Conservation (phyloP, 495 filamentous ascomycete genomes). For the Penicillium dipodomyicola region DNA sequence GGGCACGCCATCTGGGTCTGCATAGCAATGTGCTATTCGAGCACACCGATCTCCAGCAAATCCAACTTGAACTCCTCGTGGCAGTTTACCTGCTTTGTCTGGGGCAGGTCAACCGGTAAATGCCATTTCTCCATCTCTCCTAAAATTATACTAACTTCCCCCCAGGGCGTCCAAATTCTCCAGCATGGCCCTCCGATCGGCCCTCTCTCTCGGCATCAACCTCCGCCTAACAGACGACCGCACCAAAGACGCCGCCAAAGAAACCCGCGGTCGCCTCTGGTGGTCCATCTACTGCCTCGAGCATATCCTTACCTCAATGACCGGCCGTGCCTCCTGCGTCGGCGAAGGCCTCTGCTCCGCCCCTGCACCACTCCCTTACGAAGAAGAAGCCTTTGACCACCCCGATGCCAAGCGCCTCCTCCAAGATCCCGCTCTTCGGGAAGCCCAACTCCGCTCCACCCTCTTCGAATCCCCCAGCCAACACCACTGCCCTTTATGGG, state of each 20-base stretch:
- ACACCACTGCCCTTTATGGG: slow-evolving; percentile 19
- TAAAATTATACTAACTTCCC: background rate
- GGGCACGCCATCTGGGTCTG: slow-evolving; percentile 55
- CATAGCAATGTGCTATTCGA: slow-evolving; percentile 49
- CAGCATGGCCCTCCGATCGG: slow-evolving; percentile 58
- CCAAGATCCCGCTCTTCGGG: slow-evolving; percentile 20
- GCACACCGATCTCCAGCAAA: slow-evolving; percentile 58
- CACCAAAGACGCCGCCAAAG: slow-evolving; percentile 51
- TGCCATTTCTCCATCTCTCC: background rate
- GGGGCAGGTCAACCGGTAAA: slow-evolving; percentile 61
- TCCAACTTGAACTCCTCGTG: slow-evolving; percentile 54
- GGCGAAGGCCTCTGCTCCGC: slow-evolving; percentile 52
- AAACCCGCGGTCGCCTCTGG: slow-evolving; percentile 60
- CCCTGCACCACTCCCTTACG: slow-evolving; percentile 52
- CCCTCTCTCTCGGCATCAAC: slow-evolving; percentile 59
- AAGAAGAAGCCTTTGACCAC: slow-evolving; percentile 45
- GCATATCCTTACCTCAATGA: slow-evolving; percentile 55
- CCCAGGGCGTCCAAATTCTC: slow-evolving; percentile 60
- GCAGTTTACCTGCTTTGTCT: slow-evolving; percentile 58
- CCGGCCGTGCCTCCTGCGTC: slow-evolving; percentile 58
- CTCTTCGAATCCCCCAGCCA: slow-evolving; percentile 26
- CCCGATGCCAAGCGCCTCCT: slow-evolving; percentile 24
- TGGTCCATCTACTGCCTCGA: slow-evolving; percentile 62
- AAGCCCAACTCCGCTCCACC: slow-evolving; percentile 30
- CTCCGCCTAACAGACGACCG: slow-evolving; percentile 52